Evolutionary conservation across 805 yeast species (phyloP).

Genomic region (Saturnispora besseyi): DNA sequence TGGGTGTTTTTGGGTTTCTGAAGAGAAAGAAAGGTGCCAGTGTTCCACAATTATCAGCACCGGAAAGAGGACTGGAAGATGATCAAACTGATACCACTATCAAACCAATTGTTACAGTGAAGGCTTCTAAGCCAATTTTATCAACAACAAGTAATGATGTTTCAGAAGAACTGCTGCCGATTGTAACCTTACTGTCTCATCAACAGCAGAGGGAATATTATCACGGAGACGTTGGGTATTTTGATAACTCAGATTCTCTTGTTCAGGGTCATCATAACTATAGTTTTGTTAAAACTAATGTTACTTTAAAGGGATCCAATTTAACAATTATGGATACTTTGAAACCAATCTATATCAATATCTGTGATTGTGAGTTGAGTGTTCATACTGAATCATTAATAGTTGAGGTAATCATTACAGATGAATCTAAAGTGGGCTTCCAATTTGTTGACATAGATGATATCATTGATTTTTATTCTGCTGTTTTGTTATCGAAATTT

Average conservation of each 20-base stretch:
- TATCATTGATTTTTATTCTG: constrained; percentile 30
- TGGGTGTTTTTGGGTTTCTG: constrained; percentile 6
- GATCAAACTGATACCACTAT: too few relatives aligned
- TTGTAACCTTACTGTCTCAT: constrained; percentile 59
- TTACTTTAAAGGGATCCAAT: constrained; percentile 42
- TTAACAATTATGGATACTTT: constrained; percentile 33
- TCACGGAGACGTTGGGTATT: constrained; percentile 6
- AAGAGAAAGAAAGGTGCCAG: background rate
- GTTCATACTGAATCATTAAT: constrained; percentile 5
- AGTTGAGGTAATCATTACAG: constrained; percentile 20
- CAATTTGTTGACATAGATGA: constrained; percentile 22
- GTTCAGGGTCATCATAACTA: background rate
- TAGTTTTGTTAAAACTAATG: constrained; percentile 21
- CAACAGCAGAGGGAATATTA: constrained; percentile 58
- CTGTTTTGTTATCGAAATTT: constrained; percentile 44
- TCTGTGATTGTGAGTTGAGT: constrained; percentile 35
- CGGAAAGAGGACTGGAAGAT: background rate
- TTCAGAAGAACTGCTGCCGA: constrained; percentile 60
- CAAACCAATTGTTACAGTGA: too few relatives aligned
- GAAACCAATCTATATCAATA: constrained; percentile 44
- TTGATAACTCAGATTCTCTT: constrained; percentile 5
- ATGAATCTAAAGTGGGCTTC: constrained; percentile 18
- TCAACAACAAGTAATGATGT: background rate
- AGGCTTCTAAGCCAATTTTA: background rate
- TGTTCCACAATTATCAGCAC: background rate